Evolutionary conservation across 257 asterid genomes (phyloP).

Genomic region (Nicotiana tomentosiformis): DNA sequence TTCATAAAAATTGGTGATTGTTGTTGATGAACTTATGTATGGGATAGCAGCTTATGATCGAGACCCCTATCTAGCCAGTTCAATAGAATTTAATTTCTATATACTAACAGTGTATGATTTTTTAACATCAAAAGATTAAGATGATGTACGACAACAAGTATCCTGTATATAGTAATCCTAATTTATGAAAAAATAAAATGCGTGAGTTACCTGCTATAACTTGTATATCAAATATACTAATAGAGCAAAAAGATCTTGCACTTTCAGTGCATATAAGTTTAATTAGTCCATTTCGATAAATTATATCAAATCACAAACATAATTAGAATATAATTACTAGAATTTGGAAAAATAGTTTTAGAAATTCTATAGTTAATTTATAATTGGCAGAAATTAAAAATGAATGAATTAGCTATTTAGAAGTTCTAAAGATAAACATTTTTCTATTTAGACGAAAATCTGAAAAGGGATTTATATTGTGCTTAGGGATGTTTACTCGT

Average conservation of each 20-base stretch:
- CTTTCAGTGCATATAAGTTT: background rate
- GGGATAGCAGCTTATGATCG: background rate
- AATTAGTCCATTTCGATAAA: background rate
- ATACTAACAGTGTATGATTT: too few relatives aligned
- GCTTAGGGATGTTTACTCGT: background rate
- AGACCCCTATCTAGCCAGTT: background rate
- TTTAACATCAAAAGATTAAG: background rate
- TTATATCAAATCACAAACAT: too few relatives aligned
- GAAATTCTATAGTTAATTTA: background rate
- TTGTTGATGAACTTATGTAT: background rate
- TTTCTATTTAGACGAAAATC: background rate
- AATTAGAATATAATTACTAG: background rate
- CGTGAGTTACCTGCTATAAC: background rate
- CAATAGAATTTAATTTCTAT: background rate
- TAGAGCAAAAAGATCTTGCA: background rate
- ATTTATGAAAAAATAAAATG: background rate
- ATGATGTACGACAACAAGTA: background rate
- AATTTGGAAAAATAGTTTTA: background rate
- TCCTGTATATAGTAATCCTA: background rate
- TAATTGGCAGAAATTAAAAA: background rate
- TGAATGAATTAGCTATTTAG: background rate
- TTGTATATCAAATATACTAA: background rate
- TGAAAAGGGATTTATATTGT: background rate
- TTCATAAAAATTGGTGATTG: background rate
- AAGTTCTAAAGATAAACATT: background rate